Evolutionary conservation across 129 eudicot genomes (phyloP).

Genomic region (Helianthus tuberosus): DNA sequence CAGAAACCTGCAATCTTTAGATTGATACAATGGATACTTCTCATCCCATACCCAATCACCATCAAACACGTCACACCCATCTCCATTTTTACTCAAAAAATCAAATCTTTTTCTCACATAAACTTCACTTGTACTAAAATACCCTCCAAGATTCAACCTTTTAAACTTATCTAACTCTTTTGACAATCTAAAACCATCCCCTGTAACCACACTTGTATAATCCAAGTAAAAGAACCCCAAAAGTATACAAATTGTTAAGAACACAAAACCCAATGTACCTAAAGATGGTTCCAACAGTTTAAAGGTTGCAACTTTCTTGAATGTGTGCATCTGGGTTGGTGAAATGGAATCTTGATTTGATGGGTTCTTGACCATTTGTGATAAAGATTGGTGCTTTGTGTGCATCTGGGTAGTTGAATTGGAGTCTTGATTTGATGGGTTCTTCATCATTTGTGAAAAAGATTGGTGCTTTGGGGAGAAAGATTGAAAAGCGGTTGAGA

Average conservation of each 20-base stretch:
- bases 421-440: conserved; percentile 43
- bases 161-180: conserved; percentile 47
- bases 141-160: conserved; percentile 47
- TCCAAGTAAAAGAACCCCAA: conserved; percentile 70
- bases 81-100: conserved; percentile 58
- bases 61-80: conserved; percentile 84
- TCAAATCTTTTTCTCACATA: conserved; percentile 40
- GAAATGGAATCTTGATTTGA: conserved; percentile 35
- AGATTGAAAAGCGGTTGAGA: not conserved
- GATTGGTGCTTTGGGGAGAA: not conserved
- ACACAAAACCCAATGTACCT: conserved; percentile 50
- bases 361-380: conserved; percentile 53
- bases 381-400: conserved; percentile 9
- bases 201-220: conserved; percentile 60
- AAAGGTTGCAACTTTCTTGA: conserved; percentile 59
- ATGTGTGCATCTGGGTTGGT: conserved; percentile 21
- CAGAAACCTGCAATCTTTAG: conserved; percentile 79
- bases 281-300: conserved; percentile 75
- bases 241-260: conserved; percentile 48
- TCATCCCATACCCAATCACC: conserved; percentile 99
- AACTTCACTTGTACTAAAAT: too few species aligned
- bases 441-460: conserved; percentile 44
- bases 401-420: conserved; percentile 28
- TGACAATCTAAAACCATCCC: conserved; percentile 32
- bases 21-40: conserved; percentile 79